These are phyloP conservation scores for Lepidium aucheri DNA, from an alignment of 345 rosid genomes.

Conservation along the genomic window DNA sequence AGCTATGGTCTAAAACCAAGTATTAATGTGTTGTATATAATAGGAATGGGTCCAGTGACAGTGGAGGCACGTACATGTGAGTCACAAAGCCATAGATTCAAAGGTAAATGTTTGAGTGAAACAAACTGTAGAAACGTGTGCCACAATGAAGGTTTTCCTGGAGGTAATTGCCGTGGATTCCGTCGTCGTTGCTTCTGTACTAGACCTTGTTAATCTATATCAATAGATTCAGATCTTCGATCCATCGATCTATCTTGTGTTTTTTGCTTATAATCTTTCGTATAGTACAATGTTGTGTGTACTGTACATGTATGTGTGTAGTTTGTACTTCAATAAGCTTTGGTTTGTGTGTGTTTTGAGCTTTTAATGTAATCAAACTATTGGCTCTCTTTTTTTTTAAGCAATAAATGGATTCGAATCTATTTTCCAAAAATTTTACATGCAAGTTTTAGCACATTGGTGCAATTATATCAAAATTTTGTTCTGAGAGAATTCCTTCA, in stretches of 20 bases:
- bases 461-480: too few species aligned
- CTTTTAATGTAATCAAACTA: not conserved
- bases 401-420: not conserved
- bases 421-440: not conserved
- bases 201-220: conserved; percentile 19
- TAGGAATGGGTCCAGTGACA: conserved; percentile 9
- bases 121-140: conserved; percentile 32
- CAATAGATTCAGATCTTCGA: not conserved
- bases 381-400: not conserved
- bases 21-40: not conserved
- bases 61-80: conserved; percentile 25
- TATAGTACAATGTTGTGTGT: not conserved
- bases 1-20: not conserved
- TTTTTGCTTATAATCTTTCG: not conserved
- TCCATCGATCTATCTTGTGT: not conserved
- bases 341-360: conserved; percentile 4
- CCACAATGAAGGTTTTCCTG: conserved; percentile 32
- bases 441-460: not conserved
- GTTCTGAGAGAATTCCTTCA: too few species aligned
- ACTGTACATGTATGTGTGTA: not conserved
- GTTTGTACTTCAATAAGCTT: conserved; percentile 16
- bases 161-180: conserved; percentile 33
- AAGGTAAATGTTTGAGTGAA: conserved; percentile 16
- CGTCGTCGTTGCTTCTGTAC: conserved; percentile 42
- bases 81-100: conserved; percentile 30